Base-by-base conservation (phyloP, 352 stramenopile genomes). In the Pythium aquatile region DNA sequence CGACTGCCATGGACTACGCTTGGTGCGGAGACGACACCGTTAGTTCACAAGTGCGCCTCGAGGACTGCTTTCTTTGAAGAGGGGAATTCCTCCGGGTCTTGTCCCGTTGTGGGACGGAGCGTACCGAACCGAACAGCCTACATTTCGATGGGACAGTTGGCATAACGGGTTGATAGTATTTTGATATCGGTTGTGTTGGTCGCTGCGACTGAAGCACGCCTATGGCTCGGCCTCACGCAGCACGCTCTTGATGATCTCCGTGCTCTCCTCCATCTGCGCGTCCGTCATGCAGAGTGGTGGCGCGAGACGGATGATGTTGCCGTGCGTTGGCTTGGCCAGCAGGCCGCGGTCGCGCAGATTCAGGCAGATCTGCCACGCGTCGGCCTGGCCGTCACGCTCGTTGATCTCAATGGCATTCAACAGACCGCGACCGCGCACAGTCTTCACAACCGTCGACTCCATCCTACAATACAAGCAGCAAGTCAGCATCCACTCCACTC, bases 391-490 rank as follows among this genome's bases (percentile, higher is more conserved):
- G 46, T 93, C 73, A 59, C 97, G 85, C 62, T 95, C 86, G 42
- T 89, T 89, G 76, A 99, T 98, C 33, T 99, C 93, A 64, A 99
- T 97, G 16, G 98, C 98, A 69, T 99, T 99, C 33, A 99, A 73
- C 54, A 99, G 75, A 14, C 98, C 98, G 37, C 94, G 91, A 55
- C 98, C 98, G 29, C 98, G 90, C 58, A 99, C 96, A 11, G 70
- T 71, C 55, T 82, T 61, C 39, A 97, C 69, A 35, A 94, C 71
- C 44, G 61, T 78, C 51, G 83, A 88, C 46, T 92, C 73, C 66
- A 93, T 78, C 32, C 68, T 74, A 58, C 28, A 52, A 16, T 53
- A 3, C 44, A 33, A 44, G 32, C 32, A 20, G 61, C 10, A 58
- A 11, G 33, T 37, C 44, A 58, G 28, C 35, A 16, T 62, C 26